Evolutionary conservation across 2,329 filamentous ascomycete genomes (phyloP), one percentile per base, ranked within the genome.

Genomic region (Leptographium lundbergii): DNA sequence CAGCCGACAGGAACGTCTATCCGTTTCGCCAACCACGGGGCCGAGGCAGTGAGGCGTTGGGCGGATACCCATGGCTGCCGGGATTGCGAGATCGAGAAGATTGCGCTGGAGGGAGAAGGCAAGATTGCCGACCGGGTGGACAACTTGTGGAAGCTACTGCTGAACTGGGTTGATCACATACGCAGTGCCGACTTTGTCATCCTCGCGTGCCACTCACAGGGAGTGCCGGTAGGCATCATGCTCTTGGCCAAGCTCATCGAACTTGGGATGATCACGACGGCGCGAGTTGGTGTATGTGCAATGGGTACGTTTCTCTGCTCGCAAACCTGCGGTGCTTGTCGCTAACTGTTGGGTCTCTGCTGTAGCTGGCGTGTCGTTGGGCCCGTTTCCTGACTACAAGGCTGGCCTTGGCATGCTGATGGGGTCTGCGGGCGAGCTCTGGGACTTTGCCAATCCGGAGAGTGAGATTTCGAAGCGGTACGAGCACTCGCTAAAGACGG

Each of bases 1-100:
- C 92, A 96, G 66, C 94, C 94, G 0, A 99, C 91, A 0, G 94
- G 94, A 6, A 99, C 94, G 0, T 97, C 92, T 0, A 84, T 97
- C 59, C 86, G 91, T 48, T 99, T 99, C 68, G 90, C 91, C 11
- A 92, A 88, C 63, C 86, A 92, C 67, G 88, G 88, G 22, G 91
- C 91, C 6, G 84, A 88, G 47, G 87, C 89, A 1, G 92, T 99
- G 65, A 82, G 86, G 60, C 80, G 86, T 61, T 99, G 91, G 89
- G 83, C 89, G 0, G 83, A 89, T 57, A 76, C 76, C 14, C 82
- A 89, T 63, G 86, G 88, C 0, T 90, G 86, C 61, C 74, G 78
- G 2, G 87, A 91, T 62, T 85, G 81, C 62, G 87, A 95, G 65
- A 89, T 99, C 59, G 91, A 96, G 68, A 96, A 95, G 69, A 88